Evolutionary conservation across 805 yeast genomes (phyloP), one percentile per base, ranked within the genome.

Genomic region (Candida golubevii): DNA sequence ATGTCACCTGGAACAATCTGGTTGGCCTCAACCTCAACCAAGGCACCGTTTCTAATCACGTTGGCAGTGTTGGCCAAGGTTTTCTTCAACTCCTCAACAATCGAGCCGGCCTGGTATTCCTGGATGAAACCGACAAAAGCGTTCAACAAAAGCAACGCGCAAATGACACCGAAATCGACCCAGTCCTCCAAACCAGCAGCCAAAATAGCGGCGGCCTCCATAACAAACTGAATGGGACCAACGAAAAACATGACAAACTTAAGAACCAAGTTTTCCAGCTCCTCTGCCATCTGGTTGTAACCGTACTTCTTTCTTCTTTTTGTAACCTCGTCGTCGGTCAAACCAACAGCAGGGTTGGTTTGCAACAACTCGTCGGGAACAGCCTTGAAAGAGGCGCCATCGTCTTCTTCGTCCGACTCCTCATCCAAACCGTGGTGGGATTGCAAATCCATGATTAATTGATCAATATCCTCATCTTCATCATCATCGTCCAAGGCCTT

Each of bases 151-250:
- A 89, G 77, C 60, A 89, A 74, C 73, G 85, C 97, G 71, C 87
- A 82, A 67, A 89, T 89, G 68, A 89, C 97, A 82, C 97, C 97
- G 78, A 89, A 89, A 80, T 89, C 97, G 65, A 89, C 96, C 97
- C 97, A 89, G 77, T 90, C 97, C 75, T 88, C 88, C 61, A 88
- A 78, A 83, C 96, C 96, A 56, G 95, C 96, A 65, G 96, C 96
- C 69, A 88, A 76, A 55, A 88, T 79, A 59, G 96, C 96, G 63
- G 96, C 96, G 63, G 91, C 95, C 76, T 88, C 96, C 96, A 88
- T 88, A 65, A 88, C 96, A 82, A 88, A 88, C 76, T 88, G 96
- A 68, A 88, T 88, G 57, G 96, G 96, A 74, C 96, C 96, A 55
- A 88, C 84, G 71, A 88, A 88, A 79, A 87, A 88, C 85, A 80